Evolutionary conservation across 208 protist species (phyloP), one percentile per base, ranked within the genome.

Genomic region (Crithidia expoeki): DNA sequence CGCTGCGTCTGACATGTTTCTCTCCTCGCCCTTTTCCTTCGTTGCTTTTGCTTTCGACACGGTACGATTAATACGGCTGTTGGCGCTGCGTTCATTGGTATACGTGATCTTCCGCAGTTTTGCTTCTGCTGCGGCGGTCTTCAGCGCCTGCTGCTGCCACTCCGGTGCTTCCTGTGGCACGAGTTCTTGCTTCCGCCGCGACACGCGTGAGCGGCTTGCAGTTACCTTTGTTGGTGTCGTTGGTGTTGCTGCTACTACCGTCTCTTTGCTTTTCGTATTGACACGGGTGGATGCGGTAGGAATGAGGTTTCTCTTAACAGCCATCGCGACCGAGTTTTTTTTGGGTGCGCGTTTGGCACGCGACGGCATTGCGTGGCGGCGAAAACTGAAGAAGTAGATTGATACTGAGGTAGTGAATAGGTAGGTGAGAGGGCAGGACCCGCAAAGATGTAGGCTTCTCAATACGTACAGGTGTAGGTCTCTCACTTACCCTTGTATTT

Each of bases 101-200:
- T 30, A 38, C 34, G 50, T 68, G 2, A 49, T 59, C 51, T 65
- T 65, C 28, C 17, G 4, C 4, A 67, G 64, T 56, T 51, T 61
- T 38, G 68, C 36, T 9, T 27, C 27, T 5, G 61, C 60, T 4
- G 68, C 74, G 9, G 65, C 76, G 10, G 72, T 66, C 30, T 68
- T 66, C 14, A 81, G 34, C 10, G 65, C 76, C 53, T 69, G 50
- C 60, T 68, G 66, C 46, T 81, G 76, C 76, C 76, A 81, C 30
- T 62, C 70, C 16, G 77, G 77, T 2, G 67, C 36, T 2, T 78
- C 61, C 40, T 79, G 77, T 40, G 77, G 77, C 1, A 63, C 44
- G 2, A 82, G 21, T 9, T 66, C 77, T 5, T 25, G 11, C 16
- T 69, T 68, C 2, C 67, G 77, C 23, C 72, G 59, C 17, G 68